phyloP scores from a whole-genome alignment of 768 basidiomycete genomes.

The Rhodosporidiobolus odoratus region DNA sequence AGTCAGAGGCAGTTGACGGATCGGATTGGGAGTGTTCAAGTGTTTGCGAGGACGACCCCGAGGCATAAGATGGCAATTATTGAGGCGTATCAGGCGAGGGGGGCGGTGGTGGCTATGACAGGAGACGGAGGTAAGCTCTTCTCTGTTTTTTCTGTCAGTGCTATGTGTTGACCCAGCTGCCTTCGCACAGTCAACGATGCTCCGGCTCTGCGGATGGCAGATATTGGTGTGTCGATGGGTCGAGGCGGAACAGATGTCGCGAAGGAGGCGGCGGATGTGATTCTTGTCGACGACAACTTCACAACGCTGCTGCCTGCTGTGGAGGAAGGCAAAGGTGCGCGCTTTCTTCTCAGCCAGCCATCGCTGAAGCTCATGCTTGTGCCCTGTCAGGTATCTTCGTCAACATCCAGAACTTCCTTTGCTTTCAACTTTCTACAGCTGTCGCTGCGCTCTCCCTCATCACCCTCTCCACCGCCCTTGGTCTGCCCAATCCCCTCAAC shows the following conservation, averaged over 20 bases:
- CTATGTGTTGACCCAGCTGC: neutral
- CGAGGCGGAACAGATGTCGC: constrained; percentile 98
- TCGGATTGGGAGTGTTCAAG: constrained; percentile 69
- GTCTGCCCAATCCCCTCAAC: constrained; percentile 85
- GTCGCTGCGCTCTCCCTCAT: constrained; percentile 92
- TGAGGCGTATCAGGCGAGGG: constrained; percentile 82
- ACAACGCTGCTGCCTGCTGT: constrained; percentile 88
- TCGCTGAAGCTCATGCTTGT: constrained; percentile 41
- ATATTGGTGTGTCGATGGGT: constrained; percentile 97
- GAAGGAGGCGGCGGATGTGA: constrained; percentile 95
- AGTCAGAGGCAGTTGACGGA: constrained; percentile 73
- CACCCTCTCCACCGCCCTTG: constrained; percentile 84
- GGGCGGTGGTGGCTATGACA: constrained; percentile 92
- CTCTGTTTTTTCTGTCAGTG: neutral
- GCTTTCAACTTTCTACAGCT: constrained; percentile 97
- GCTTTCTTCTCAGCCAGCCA: neutral
- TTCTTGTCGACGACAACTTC: constrained; percentile 95
- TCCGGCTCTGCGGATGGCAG: constrained; percentile 93
- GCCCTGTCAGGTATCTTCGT: constrained; percentile 91
- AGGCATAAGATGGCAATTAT: constrained; percentile 97
- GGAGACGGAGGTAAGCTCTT: constrained; percentile 77
- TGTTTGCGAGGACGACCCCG: constrained; percentile 93
- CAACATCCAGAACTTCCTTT: constrained; percentile 96
- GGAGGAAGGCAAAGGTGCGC: constrained; percentile 50
- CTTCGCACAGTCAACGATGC: constrained; percentile 76